These are phyloP conservation scores for Scleroderma citrinum DNA, from an alignment of 768 basidiomycete species.

Conservation along the genomic window DNA sequence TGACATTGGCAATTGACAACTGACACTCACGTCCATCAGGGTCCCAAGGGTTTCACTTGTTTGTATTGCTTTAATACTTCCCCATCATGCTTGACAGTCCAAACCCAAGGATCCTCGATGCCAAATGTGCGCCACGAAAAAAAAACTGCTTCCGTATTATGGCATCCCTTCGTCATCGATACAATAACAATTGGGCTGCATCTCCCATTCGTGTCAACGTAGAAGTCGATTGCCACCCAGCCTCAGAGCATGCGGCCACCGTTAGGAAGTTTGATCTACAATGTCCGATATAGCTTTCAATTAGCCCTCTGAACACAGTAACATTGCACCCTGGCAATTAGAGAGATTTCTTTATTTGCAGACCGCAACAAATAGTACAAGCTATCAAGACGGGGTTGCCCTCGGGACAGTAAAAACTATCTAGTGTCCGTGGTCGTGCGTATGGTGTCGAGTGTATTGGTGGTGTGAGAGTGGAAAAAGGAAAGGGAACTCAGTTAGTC, in stretches of 20 bases:
- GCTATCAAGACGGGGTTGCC: too few species aligned
- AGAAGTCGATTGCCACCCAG: too few species aligned
- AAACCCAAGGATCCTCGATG: neutral
- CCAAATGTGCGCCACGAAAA: neutral
- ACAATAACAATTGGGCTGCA: neutral
- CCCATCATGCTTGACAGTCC: neutral
- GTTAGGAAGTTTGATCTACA: neutral
- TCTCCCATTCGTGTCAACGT: too few species aligned
- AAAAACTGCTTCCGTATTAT: conserved; percentile 2
- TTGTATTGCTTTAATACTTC: neutral
- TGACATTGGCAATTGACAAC: neutral
- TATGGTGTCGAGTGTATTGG: too few species aligned
- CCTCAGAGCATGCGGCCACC: neutral
- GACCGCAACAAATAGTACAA: too few species aligned
- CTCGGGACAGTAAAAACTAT: too few species aligned
- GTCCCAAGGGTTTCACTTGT: neutral
- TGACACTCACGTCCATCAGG: neutral
- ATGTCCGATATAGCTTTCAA: neutral
- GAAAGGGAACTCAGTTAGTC: too few species aligned
- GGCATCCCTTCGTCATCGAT: conserved; percentile 3
- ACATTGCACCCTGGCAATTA: neutral
- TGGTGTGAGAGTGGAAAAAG: too few species aligned
- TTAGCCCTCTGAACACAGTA: neutral
- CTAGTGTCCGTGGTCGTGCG: too few species aligned
- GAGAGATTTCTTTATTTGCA: too few species aligned